phyloP scores from a whole-genome alignment of 108 stramenopile genomes.

The Chaetoceros tenuissimus region DNA sequence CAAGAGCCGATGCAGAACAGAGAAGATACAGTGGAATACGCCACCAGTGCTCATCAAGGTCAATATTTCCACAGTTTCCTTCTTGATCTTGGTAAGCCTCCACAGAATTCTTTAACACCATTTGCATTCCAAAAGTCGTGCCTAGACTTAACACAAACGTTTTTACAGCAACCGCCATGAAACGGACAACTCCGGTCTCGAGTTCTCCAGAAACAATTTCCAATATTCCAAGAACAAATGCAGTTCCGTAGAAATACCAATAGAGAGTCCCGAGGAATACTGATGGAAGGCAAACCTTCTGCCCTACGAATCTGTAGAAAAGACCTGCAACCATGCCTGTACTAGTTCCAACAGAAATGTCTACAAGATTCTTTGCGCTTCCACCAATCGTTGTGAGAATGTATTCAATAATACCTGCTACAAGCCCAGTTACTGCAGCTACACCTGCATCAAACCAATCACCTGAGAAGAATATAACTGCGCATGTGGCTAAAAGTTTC shows the following conservation, averaged over 20 bases:
- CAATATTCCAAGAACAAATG: slow-evolving; percentile 37
- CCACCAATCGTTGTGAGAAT: slow-evolving; percentile 12
- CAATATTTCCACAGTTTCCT: slow-evolving; percentile 12
- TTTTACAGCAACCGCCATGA: slow-evolving; percentile 39
- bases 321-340: slow-evolving; percentile 32
- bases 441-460: slow-evolving; percentile 26
- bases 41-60: slow-evolving; percentile 33
- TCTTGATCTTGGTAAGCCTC: slow-evolving; percentile 14
- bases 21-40: slow-evolving; percentile 29
- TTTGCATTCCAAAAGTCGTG: slow-evolving; percentile 21
- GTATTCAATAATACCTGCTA: slow-evolving; percentile 26
- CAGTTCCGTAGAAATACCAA: slow-evolving; percentile 45
- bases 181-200: slow-evolving; percentile 38
- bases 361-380: slow-evolving; percentile 22
- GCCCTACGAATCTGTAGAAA: slow-evolving; percentile 10
- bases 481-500: no score
- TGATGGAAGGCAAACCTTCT: slow-evolving; percentile 19
- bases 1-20: slow-evolving; percentile 23
- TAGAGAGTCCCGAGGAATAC: slow-evolving; percentile 40
- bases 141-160: slow-evolving; percentile 39
- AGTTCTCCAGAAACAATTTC: slow-evolving; percentile 45
- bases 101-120: slow-evolving; percentile 3
- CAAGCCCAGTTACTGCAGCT: slow-evolving; percentile 26
- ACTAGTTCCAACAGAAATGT: slow-evolving; percentile 21
- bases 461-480: slow-evolving; percentile 18